Percentiles rank a stretch among this genome's conserved stretches.
These are phyloP conservation scores for Vanrija sp. DNA, from an alignment of 1,284 basidiomycete genomes.

Conservation along the genomic window DNA sequence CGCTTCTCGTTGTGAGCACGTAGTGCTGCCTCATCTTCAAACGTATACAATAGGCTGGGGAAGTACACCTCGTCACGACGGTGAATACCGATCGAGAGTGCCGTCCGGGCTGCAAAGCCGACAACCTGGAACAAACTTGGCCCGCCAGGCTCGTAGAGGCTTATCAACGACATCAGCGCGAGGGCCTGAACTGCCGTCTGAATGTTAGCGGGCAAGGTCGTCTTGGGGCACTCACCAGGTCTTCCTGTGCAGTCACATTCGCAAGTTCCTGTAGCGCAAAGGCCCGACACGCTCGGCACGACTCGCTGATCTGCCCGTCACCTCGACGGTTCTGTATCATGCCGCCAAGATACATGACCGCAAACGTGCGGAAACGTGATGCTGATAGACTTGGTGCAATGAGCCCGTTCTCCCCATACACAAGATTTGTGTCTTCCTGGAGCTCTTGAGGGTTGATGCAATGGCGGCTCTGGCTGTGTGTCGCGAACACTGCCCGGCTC, in stretches of 20 bases:
- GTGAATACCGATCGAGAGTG: constrained; percentile 9
- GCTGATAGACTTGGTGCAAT: neutral
- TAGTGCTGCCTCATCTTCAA: neutral
- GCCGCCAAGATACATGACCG: neutral
- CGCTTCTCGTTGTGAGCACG: constrained; percentile 4
- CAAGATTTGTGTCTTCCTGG: neutral
- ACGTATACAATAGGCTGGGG: neutral
- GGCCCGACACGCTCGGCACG: neutral
- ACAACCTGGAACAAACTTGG: constrained; percentile 7
- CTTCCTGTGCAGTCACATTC: neutral
- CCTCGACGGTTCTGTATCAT: neutral
- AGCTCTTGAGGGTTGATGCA: neutral
- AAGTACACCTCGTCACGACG: constrained; percentile 11
- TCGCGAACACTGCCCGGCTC: no score
- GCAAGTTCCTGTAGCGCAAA: neutral
- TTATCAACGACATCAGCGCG: constrained; percentile 1
- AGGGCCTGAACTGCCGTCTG: constrained; percentile 12
- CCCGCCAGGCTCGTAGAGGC: constrained; percentile 5
- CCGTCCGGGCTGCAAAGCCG: constrained; percentile 9
- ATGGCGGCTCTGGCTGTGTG: no score
- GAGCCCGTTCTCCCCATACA: neutral
- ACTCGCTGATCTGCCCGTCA: neutral
- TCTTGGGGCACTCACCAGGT: neutral
- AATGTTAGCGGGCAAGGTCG: neutral
- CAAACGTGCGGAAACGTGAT: neutral